Evolutionary conservation across 2,329 filamentous ascomycete species (phyloP), one percentile per base, ranked within the genome.

Genomic region (Coccinonectria pachysandricola): DNA sequence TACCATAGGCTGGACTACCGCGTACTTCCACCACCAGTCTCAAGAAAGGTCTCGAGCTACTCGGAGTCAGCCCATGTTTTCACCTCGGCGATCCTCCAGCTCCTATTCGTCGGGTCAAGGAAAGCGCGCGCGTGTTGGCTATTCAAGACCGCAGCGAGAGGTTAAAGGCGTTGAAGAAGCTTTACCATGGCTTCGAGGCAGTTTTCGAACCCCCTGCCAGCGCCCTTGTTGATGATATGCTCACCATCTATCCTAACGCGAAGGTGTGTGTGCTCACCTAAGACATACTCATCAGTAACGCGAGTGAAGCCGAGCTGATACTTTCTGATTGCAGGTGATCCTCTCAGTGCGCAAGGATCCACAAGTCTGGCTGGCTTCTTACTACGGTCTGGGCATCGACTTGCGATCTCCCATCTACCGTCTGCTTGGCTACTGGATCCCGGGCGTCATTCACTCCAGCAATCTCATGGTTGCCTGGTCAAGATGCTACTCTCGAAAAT

Each of bases 181-280:
- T 39, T 2, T 39, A 39, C 2, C 35, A 36, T 13, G 32, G 32
- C 8, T 39, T 39, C 6, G 36, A 39, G 16, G 36, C 36, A 1
- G 36, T 39, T n/a, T 39, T 39, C 19, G 36, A 39, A 12, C 36
- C 36, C 5, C 35, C 36, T 9, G 36, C 36, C 7, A 39, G 36
- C 8, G 26, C 36, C 14, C 25, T 39, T 6, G 30, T 39, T 1
- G 36, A 39, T 8, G 36, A 39, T 8, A 39, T 39, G 36, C 20
- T 39, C 10, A 29, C 29, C 2, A 19, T 36, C 10, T 39, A 39
- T 14, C 36, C 36, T 0, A 15, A 39, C 8, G 36, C 36, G 6
- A 39, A 36, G 26, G 36, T 34, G 12, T 17, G 21, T 14, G 10
- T 13, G 5, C 9, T 27, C 14, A 5, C 2, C 15, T 15, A 21